phyloP scores from a whole-genome alignment of 257 asterid species.

The Verbascum thapsus region DNA sequence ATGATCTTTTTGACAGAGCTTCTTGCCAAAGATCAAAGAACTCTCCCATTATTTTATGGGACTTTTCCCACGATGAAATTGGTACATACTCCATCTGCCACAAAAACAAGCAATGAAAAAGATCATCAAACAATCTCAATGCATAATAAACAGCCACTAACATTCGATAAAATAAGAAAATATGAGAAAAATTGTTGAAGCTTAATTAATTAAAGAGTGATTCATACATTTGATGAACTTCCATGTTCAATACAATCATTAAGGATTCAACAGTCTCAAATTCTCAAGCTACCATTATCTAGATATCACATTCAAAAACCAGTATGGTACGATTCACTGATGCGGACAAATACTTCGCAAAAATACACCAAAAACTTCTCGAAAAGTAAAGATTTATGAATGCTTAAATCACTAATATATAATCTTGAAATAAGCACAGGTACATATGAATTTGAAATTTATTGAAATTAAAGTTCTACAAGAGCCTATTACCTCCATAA shows the following conservation, averaged over 20 bases:
- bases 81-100: slow-evolving; percentile 95
- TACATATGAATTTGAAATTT: slow-evolving; percentile 3
- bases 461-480: background rate
- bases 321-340: background rate
- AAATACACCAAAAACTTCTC: slow-evolving; percentile 5
- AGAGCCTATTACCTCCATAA: slow-evolving; percentile 75
- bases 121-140: slow-evolving; percentile 9
- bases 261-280: background rate
- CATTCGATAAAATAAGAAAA: no score
- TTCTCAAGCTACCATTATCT: background rate
- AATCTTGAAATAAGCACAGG: background rate
- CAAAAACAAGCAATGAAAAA: slow-evolving; percentile 20
- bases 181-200: no score
- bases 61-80: slow-evolving; percentile 85
- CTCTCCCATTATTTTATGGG: slow-evolving; percentile 82
- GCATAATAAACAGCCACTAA: background rate
- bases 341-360: slow-evolving; percentile 4
- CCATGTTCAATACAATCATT: background rate
- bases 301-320: slow-evolving; percentile 6
- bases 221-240: background rate
- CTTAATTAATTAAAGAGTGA: no score
- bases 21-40: slow-evolving; percentile 90
- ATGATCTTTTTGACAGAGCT: slow-evolving; percentile 72
- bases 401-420: background rate
- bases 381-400: background rate